Evolutionary conservation across 192 early-diverging fungal genomes (phyloP).

Genomic region (Coemansia sp.): DNA sequence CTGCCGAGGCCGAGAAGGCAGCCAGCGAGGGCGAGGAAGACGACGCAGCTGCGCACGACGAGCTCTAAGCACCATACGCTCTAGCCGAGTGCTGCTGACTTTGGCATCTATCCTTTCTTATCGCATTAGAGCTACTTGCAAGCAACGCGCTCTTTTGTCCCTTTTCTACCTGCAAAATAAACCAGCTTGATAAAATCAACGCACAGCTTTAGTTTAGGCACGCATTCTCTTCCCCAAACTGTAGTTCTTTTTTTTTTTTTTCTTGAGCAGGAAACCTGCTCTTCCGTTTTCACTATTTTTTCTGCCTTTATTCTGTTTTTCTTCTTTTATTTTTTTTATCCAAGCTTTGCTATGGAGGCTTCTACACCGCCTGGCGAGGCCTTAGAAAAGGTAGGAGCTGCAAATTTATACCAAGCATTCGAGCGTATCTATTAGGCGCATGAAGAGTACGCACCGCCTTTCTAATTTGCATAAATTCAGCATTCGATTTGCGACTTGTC

Average conservation of each 20-base stretch:
- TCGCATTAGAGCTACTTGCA: neutral
- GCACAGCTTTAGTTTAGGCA: neutral
- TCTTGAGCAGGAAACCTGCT: neutral
- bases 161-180: neutral
- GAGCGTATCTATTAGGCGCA: neutral
- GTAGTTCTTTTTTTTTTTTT: neutral
- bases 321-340: neutral
- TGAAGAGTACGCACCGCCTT: too few species aligned
- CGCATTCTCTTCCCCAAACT: too few species aligned
- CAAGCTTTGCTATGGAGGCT: neutral
- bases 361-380: slow-evolving; percentile 3
- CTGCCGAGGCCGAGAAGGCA: too few species aligned
- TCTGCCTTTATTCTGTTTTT: neutral
- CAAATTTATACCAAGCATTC: neutral
- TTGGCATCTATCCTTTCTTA: too few species aligned
- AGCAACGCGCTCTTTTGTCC: neutral
- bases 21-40: too few species aligned
- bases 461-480: too few species aligned
- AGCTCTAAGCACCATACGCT: too few species aligned
- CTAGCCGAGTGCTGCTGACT: too few species aligned
- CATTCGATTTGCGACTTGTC: neutral
- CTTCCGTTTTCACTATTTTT: neutral
- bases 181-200: neutral
- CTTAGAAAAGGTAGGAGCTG: slow-evolving; percentile 5
- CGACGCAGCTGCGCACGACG: too few species aligned